Conservation (phyloP, 495 filamentous ascomycete species). For the Penicillium crystallinum region DNA sequence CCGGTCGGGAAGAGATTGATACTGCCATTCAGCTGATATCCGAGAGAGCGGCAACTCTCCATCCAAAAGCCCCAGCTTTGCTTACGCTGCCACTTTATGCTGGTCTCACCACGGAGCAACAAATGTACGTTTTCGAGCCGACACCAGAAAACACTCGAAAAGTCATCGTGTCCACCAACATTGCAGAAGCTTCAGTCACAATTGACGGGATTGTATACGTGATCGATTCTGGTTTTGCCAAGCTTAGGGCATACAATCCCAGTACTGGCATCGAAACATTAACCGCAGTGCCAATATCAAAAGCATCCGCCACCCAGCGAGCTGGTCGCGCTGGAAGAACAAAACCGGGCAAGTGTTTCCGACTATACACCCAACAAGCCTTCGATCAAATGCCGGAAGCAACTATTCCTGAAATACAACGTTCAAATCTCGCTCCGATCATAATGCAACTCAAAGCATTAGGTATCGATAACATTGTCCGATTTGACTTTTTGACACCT, state of each 20-base stretch:
- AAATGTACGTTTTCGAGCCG: constrained; percentile 88
- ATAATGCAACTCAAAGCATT: constrained; percentile 93
- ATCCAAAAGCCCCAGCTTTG: constrained; percentile 62
- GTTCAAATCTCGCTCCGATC: constrained; percentile 85
- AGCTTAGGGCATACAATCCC: constrained; percentile 84
- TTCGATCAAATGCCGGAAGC: constrained; percentile 67
- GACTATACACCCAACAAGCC: constrained; percentile 78
- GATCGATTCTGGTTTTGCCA: constrained; percentile 88
- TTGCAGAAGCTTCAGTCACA: constrained; percentile 91
- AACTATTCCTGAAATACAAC: constrained; percentile 85
- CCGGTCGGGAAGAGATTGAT: constrained; percentile 92
- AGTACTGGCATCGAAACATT: constrained; percentile 84
- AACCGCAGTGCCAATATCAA: constrained; percentile 82
- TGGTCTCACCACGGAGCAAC: constrained; percentile 80
- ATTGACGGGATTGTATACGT: constrained; percentile 93
- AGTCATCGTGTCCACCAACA: constrained; percentile 92
- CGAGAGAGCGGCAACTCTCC: constrained; percentile 71
- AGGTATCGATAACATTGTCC: constrained; percentile 90
- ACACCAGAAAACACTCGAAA: constrained; percentile 82
- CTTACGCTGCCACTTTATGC: constrained; percentile 83
- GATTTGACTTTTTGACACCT: constrained; percentile 84
- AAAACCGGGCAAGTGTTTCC: constrained; percentile 89
- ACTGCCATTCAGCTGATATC: constrained; percentile 69
- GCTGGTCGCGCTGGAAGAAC: constrained; percentile 90
- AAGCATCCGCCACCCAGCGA: constrained; percentile 88